A percentile compares a stretch with the other conserved stretches of the same genome.
phyloP scores from a whole-genome alignment of 2,329 filamentous ascomycete species.

The Colletotrichum noveboracense region DNA sequence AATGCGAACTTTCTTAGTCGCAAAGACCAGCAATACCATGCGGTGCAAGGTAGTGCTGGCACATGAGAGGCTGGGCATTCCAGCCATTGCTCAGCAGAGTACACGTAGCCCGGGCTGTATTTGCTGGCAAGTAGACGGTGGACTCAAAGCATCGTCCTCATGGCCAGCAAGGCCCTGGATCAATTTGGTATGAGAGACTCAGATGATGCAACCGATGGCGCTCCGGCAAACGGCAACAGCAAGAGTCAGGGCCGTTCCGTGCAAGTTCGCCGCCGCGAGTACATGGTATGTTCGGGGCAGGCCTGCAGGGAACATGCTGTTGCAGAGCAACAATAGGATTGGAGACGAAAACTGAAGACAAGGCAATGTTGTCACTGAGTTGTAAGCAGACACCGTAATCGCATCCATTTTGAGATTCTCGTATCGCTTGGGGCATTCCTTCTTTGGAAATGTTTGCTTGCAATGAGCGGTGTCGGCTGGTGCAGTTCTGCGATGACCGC shows the following conservation, averaged over 20 bases:
- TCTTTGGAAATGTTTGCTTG: neutral
- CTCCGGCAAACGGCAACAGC: neutral
- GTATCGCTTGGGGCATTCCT: neutral
- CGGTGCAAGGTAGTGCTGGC: neutral
- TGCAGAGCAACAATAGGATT: neutral
- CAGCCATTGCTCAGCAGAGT: neutral
- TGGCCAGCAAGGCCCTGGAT: neutral
- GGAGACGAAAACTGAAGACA: neutral
- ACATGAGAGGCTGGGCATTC: neutral
- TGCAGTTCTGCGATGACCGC: neutral
- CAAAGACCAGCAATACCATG: neutral
- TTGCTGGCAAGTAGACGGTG: neutral
- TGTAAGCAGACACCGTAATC: neutral
- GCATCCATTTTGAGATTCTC: neutral
- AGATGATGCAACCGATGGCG: neutral
- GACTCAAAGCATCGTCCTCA: neutral
- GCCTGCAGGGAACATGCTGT: neutral
- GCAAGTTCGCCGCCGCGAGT: neutral
- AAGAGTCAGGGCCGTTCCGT: neutral
- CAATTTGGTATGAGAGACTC: neutral
- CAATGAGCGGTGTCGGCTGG: neutral
- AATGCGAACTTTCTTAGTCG: neutral
- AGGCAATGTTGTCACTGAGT: neutral
- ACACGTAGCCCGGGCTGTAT: neutral
- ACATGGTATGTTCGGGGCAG: neutral